These are phyloP conservation scores for Lipomyces orientalis DNA, from an alignment of 805 yeast genomes.

Conservation along the genomic window DNA sequence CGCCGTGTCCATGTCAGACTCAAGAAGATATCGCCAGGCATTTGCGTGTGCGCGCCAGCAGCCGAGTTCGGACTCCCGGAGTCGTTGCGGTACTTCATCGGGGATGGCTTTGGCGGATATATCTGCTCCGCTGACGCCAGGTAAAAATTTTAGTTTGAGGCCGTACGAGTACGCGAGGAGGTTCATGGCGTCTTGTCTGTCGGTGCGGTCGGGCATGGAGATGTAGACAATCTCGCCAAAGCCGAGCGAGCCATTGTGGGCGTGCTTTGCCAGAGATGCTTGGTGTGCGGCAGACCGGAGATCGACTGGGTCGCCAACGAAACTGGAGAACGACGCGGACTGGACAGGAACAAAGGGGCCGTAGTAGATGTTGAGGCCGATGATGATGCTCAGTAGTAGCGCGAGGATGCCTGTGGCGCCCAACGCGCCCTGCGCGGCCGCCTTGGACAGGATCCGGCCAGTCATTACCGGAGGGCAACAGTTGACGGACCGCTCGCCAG, in stretches of 20 bases:
- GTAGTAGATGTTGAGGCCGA: too few species aligned
- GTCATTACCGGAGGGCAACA: too few species aligned
- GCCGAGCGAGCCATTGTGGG: slow-evolving; percentile 23
- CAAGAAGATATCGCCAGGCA: slow-evolving; percentile 25
- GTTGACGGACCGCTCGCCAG: too few species aligned
- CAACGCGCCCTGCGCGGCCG: too few species aligned
- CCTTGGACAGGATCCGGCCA: too few species aligned
- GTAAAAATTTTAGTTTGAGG: slow-evolving; percentile 16
- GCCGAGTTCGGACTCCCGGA: slow-evolving; percentile 22
- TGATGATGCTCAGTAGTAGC: too few species aligned
- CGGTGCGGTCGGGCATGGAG: slow-evolving; percentile 27
- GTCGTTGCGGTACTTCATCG: slow-evolving; percentile 9
- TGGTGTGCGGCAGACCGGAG: too few species aligned
- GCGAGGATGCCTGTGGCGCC: too few species aligned
- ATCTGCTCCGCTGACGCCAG: slow-evolving; percentile 20
- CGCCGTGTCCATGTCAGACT: slow-evolving; percentile 17
- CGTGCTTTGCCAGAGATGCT: slow-evolving; percentile 6
- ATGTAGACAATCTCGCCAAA: slow-evolving; percentile 28
- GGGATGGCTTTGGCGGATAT: slow-evolving; percentile 23
- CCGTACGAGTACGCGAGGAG: slow-evolving; percentile 17
- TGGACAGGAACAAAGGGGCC: too few species aligned
- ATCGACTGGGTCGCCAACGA: too few species aligned
- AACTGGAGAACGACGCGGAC: too few species aligned
- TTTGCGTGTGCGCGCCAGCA: slow-evolving; percentile 33
- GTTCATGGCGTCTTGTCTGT: slow-evolving; percentile 28